phyloP scores from a whole-genome alignment of 345 rosid species.

The Pugionium dolabratum region DNA sequence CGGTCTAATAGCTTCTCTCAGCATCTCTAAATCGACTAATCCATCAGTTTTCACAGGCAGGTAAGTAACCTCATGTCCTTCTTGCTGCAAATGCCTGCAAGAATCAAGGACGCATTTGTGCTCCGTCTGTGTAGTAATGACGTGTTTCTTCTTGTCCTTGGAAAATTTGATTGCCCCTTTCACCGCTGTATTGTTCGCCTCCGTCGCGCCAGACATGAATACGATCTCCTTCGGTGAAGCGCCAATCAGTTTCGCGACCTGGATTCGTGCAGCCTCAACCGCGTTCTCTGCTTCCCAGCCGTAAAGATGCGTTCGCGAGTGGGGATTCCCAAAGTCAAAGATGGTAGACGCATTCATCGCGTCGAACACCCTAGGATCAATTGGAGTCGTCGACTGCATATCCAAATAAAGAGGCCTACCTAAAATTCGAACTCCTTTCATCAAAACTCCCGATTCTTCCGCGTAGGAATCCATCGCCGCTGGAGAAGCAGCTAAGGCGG shows the following conservation, averaged over 20 bases:
- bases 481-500: conserved; percentile 24
- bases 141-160: conserved; percentile 83
- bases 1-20: conserved; percentile 61
- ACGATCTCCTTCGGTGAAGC: conserved; percentile 88
- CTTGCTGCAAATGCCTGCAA: conserved; percentile 92
- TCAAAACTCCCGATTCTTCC: conserved; percentile 46
- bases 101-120: conserved; percentile 95
- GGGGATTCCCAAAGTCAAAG: conserved; percentile 80
- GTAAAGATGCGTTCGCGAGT: conserved; percentile 89
- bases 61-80: conserved; percentile 86
- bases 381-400: conserved; percentile 80
- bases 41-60: conserved; percentile 76
- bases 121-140: conserved; percentile 89
- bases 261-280: conserved; percentile 73
- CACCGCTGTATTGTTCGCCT: conserved; percentile 77
- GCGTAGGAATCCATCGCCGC: conserved; percentile 35
- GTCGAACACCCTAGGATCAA: conserved; percentile 86
- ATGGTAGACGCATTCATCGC: conserved; percentile 76
- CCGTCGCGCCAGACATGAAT: conserved; percentile 93
- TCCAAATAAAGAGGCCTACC: conserved; percentile 77
- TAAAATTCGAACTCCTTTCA: conserved; percentile 70
- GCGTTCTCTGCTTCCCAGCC: conserved; percentile 97
- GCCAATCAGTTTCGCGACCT: conserved; percentile 66
- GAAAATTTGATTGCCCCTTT: conserved; percentile 95
- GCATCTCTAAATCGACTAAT: conserved; percentile 65